Base-by-base conservation (phyloP, 176 grass and related monocot species). In the Aegilops longissima region DNA sequence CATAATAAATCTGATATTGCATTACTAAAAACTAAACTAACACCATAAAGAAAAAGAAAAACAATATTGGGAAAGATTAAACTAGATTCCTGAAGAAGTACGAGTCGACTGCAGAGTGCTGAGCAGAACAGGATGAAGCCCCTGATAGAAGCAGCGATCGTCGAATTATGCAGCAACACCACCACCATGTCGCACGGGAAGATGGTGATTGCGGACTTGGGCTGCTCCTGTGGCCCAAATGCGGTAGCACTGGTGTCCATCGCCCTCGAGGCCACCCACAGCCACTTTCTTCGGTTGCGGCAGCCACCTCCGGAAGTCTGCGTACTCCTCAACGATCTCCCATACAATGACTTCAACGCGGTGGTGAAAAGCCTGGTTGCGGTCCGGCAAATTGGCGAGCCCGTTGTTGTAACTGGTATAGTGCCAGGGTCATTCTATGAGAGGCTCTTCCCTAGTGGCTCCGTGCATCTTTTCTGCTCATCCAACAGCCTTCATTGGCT, bases 81-180 rank as follows among this genome's bases (percentile, higher is more conserved):
- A 58, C 6, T 58, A 58, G 54, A 58, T 58, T 58, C 21, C 54
- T 58, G 54, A 58, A 54, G 51, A 54, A 21, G 54, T 21, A 58
- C 54, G 8, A 21, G 18, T 58, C 6, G 6, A 8, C 54, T 58
- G 54, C 54, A 78, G 76, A 59, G 34, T 61, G 76, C 30, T n/a
- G 76, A 31, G 18, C 76, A 78, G 13, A 61, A 61, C 52, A 78
- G 18, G 76, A 78, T 78, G 76, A 78, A 78, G 18, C 52, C 9
- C n/a, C 12, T 61, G 30, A 38, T 78, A 61, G 9, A 78, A 3
- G 76, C 31, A 11, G 52, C 62, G 44, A 3, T 34, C 17, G n/a
- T 16, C 4, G n/a, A 21, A 52, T 23, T 61, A 33, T 38, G 25
- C 52, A 61, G 59, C 56, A 13, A 6, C 35, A 78, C 17, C 51